Conservation (phyloP, 768 basidiomycete genomes). For the Suillus luteus region DNA sequence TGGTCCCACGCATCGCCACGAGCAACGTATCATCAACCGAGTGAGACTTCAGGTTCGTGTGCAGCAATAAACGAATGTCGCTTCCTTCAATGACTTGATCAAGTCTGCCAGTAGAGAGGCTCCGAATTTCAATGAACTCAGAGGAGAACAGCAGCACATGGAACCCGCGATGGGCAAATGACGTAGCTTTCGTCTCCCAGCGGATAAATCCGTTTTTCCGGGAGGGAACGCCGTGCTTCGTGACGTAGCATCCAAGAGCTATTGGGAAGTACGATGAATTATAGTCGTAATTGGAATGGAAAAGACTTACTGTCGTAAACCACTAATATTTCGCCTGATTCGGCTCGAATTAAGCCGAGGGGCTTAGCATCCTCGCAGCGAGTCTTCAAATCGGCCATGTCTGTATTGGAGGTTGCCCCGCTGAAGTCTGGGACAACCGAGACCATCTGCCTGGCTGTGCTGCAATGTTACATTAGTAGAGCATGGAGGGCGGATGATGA, state of each 20-base stretch:
- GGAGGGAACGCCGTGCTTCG: slow-evolving; percentile 64
- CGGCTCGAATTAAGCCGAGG: slow-evolving; percentile 64
- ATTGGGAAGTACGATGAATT: slow-evolving; percentile 3
- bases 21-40: slow-evolving; percentile 50
- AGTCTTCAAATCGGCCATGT: slow-evolving; percentile 55
- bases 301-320: slow-evolving; percentile 67
- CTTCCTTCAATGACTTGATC: slow-evolving; percentile 81
- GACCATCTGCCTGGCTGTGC: slow-evolving; percentile 43
- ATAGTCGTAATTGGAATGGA: neutral
- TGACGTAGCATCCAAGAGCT: slow-evolving; percentile 80
- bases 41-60: slow-evolving; percentile 23
- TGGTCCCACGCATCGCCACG: slow-evolving; percentile 62
- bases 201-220: slow-evolving; percentile 66
- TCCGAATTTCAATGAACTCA: slow-evolving; percentile 76
- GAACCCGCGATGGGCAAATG: slow-evolving; percentile 61
- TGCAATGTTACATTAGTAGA: slow-evolving; percentile 21
- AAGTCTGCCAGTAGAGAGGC: slow-evolving; percentile 61
- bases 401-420: slow-evolving; percentile 38
- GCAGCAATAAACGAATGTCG: slow-evolving; percentile 68
- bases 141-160: slow-evolving; percentile 74
- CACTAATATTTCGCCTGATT: slow-evolving; percentile 60
- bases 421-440: slow-evolving; percentile 62
- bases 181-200: slow-evolving; percentile 73
- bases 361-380: slow-evolving; percentile 60
- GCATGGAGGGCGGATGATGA: neutral